A percentile compares a stretch with the other conserved stretches of the same genome.
phyloP scores from a whole-genome alignment of 129 eudicot species.

The Oenanthe sinensis region DNA sequence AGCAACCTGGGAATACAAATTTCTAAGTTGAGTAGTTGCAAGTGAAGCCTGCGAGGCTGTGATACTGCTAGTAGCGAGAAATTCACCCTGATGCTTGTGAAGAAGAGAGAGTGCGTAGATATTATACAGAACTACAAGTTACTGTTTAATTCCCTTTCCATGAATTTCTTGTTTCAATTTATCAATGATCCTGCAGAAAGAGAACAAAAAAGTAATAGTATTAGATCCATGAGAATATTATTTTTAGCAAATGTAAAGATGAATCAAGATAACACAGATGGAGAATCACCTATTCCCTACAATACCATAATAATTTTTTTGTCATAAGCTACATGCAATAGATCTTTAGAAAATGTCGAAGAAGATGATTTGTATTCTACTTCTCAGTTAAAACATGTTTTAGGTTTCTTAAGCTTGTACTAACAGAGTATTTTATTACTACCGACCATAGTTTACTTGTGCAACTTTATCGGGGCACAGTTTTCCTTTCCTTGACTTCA shows the following conservation, averaged over 20 bases:
- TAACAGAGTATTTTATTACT: not conserved
- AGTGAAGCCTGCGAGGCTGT: constrained; percentile 74
- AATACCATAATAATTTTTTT: not conserved
- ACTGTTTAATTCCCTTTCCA: constrained; percentile 78
- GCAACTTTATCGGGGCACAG: not conserved
- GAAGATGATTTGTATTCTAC: not conserved
- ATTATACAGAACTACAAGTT: constrained; percentile 52
- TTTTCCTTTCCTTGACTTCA: not conserved
- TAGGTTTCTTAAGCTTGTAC: not conserved
- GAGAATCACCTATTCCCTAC: not conserved
- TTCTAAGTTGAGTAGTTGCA: constrained; percentile 77
- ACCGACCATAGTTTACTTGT: not conserved
- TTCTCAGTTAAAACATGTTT: not conserved
- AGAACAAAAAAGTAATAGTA: not conserved
- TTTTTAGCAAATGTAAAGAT: not conserved
- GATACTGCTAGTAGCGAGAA: constrained; percentile 63
- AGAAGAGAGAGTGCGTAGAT: constrained; percentile 68
- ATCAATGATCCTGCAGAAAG: constrained; percentile 52
- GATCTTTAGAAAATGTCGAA: not conserved
- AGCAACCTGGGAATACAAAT: constrained; percentile 66
- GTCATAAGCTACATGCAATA: not conserved
- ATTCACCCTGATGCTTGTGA: constrained; percentile 88
- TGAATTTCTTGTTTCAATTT: constrained; percentile 77
- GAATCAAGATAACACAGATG: not conserved
- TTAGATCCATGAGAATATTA: not conserved